Evolutionary conservation across 78 protist species (phyloP).

Genomic region (Chrysochromulina tobinii): DNA sequence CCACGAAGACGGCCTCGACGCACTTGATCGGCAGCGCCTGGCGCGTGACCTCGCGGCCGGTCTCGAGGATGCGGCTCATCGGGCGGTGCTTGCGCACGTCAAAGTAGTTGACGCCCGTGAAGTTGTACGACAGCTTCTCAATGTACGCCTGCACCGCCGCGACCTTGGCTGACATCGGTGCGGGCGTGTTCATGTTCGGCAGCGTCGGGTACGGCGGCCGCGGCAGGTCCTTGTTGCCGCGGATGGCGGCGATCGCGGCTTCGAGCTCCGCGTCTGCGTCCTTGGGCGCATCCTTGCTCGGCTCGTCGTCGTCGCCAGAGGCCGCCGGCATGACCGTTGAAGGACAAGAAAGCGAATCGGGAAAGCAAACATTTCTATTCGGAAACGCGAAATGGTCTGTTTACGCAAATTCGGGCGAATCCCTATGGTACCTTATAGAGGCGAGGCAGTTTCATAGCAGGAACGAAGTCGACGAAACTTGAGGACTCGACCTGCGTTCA

Average conservation of each 20-base stretch:
- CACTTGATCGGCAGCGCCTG: constrained; percentile 53
- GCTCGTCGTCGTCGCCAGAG: no score
- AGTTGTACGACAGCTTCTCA: constrained; percentile 46
- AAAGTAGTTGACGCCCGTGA: constrained; percentile 35
- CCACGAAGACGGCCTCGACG: constrained; percentile 51
- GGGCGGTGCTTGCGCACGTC: constrained; percentile 29
- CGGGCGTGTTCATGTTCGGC: neutral
- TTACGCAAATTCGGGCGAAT: no score
- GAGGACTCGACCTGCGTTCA: no score
- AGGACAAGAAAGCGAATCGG: no score
- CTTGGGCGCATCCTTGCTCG: no score
- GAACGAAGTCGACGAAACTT: no score
- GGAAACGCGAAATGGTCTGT: no score
- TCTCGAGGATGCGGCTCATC: neutral
- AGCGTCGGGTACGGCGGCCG: neutral
- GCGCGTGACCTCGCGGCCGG: constrained; percentile 18
- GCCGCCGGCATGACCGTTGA: no score
- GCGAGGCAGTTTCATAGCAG: no score
- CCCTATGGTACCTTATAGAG: no score
- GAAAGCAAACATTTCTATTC: no score
- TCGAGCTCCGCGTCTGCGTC: neutral
- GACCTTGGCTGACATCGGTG: neutral
- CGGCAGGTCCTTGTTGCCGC: neutral
- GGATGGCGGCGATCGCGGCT: neutral
- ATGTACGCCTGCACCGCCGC: constrained; percentile 24